Percentiles rank a stretch among this genome's conserved stretches.
Conservation (phyloP, 768 basidiomycete genomes). For the Clitopilus passeckerianus region DNA sequence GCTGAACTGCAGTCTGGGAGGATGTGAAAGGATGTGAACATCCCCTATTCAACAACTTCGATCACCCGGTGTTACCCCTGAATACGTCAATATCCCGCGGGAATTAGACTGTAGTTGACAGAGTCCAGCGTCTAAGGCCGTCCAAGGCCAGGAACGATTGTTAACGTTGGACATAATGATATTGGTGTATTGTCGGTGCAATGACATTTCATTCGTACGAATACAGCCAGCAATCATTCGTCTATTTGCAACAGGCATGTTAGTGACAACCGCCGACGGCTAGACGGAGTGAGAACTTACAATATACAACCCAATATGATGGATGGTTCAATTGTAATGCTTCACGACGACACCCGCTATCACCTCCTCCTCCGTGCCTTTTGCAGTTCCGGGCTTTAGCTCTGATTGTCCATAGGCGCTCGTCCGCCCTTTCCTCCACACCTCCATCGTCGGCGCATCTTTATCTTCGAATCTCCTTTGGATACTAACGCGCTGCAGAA, state of each 20-base stretch:
- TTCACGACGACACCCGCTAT: constrained; percentile 40
- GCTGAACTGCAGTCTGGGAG: neutral
- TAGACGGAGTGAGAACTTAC: neutral
- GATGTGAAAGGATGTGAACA: neutral
- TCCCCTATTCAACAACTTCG: too few species aligned
- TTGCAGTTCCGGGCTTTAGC: constrained; percentile 24
- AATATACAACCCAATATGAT: neutral
- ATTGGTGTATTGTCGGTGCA: too few species aligned
- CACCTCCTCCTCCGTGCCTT: constrained; percentile 40
- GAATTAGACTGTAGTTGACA: too few species aligned
- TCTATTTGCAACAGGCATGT: neutral
- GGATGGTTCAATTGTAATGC: constrained; percentile 36
- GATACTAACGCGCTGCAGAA: constrained; percentile 32
- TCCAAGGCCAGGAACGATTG: too few species aligned
- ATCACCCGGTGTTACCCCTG: too few species aligned
- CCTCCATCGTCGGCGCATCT: constrained; percentile 35
- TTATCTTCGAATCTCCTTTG: constrained; percentile 24
- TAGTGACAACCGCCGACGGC: neutral
- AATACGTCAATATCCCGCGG: too few species aligned
- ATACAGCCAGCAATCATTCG: too few species aligned
- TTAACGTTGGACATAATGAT: too few species aligned
- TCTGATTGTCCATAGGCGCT: constrained; percentile 34
- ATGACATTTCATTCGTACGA: too few species aligned
- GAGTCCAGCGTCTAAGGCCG: too few species aligned
- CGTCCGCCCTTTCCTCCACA: constrained; percentile 34